phyloP scores from a whole-genome alignment of 129 eudicot species.

The Logfia minima region DNA sequence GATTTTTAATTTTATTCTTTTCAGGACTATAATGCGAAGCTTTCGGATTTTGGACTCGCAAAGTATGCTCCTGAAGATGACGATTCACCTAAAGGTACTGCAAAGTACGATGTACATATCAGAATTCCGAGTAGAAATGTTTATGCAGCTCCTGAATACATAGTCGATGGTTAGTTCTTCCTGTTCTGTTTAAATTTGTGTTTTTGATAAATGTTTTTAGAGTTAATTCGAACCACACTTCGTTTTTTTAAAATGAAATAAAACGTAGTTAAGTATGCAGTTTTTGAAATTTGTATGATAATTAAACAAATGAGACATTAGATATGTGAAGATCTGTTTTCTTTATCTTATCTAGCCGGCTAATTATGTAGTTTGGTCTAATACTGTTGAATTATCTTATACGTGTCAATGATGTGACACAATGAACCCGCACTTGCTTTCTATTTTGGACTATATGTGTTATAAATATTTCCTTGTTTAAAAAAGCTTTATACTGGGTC shows the following conservation, averaged over 20 bases:
- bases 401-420: slow-evolving; percentile 10
- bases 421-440: neutral
- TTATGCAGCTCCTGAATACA: slow-evolving; percentile 86
- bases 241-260: neutral
- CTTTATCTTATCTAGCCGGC: slow-evolving; percentile 18
- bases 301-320: neutral
- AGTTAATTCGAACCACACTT: neutral
- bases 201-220: neutral
- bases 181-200: neutral
- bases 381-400: slow-evolving; percentile 3
- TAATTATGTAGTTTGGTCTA: neutral
- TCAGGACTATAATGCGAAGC: slow-evolving; percentile 64
- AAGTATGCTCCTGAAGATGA: slow-evolving; percentile 68
- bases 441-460: neutral
- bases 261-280: neutral
- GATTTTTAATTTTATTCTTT: neutral
- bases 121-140: too few relatives aligned
- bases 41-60: slow-evolving; percentile 87
- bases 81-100: too few relatives aligned
- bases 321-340: neutral
- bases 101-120: too few relatives aligned
- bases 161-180: slow-evolving; percentile 61
- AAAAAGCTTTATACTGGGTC: neutral
- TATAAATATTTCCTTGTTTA: neutral
- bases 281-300: neutral